Evolutionary conservation across 2,329 filamentous ascomycete species (phyloP).

Genomic region (Sporothrix sp.): DNA sequence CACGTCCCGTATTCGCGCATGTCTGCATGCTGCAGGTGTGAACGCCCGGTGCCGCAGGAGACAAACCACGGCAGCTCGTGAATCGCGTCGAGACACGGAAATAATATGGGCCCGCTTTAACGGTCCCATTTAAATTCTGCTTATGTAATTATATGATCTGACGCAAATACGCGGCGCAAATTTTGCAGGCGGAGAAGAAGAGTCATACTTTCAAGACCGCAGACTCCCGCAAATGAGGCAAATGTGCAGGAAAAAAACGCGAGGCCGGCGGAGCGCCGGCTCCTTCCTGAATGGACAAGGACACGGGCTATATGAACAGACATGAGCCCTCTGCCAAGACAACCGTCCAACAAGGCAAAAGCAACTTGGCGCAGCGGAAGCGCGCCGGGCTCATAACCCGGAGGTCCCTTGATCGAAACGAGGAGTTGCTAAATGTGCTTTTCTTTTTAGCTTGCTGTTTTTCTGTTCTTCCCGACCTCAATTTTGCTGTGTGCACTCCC

Average conservation of each 20-base stretch:
- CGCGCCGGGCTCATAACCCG: slow-evolving; percentile 17
- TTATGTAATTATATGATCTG: not conserved
- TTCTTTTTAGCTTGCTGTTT: not conserved
- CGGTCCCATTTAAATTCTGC: not conserved
- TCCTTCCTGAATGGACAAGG: too few relatives aligned
- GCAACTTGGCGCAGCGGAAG: slow-evolving; percentile 17
- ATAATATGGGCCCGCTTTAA: not conserved
- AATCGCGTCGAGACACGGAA: not conserved
- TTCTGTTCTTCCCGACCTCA: not conserved
- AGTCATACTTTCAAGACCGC: slow-evolving; percentile 11
- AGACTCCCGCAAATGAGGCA: too few relatives aligned
- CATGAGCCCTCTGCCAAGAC: not conserved
- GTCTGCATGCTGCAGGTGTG: too few relatives aligned
- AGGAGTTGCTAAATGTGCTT: slow-evolving; percentile 12
- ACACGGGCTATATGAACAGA: not conserved
- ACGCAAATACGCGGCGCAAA: not conserved
- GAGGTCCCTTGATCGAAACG: slow-evolving; percentile 17
- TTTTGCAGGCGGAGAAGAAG: slow-evolving; percentile 8
- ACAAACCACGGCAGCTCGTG: too few relatives aligned
- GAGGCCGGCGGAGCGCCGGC: too few relatives aligned
- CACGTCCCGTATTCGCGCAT: too few relatives aligned
- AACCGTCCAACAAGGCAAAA: slow-evolving; percentile 3
- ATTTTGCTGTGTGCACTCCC: not conserved
- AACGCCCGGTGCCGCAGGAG: too few relatives aligned
- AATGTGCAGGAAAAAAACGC: too few relatives aligned